phyloP scores from a whole-genome alignment of 345 rosid species.

The Boechera divaricarpa region DNA sequence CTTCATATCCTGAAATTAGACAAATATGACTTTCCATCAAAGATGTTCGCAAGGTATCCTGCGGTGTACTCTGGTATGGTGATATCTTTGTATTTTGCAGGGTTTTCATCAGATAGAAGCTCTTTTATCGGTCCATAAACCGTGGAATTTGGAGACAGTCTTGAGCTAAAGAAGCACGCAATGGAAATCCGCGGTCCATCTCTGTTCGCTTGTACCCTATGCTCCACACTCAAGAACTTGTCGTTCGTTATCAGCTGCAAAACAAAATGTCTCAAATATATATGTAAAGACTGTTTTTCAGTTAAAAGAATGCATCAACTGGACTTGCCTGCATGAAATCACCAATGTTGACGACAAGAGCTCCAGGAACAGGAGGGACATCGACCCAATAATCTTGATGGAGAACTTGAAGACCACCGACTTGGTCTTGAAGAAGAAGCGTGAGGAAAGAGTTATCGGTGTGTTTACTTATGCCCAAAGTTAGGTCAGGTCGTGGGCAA shows the following conservation, averaged over 20 bases:
- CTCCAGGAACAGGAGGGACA: constrained; percentile 41
- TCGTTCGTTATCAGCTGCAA: constrained; percentile 34
- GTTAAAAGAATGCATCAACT: neutral
- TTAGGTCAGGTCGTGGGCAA: constrained; percentile 51
- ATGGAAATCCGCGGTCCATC: constrained; percentile 35
- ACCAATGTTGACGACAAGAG: constrained; percentile 47
- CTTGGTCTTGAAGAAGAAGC: constrained; percentile 45
- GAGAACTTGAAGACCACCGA: constrained; percentile 53
- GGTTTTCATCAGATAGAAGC: constrained; percentile 28
- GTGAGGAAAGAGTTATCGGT: constrained; percentile 46
- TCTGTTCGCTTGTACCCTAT: constrained; percentile 30
- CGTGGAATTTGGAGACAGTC: constrained; percentile 17
- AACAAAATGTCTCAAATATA: neutral
- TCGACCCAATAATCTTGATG: constrained; percentile 48
- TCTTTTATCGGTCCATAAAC: constrained; percentile 40
- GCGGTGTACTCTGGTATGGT: constrained; percentile 36
- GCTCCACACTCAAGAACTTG: constrained; percentile 39
- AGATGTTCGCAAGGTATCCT: constrained; percentile 13
- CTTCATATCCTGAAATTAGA: constrained; percentile 6
- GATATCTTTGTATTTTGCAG: constrained; percentile 19
- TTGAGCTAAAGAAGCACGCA: constrained; percentile 40
- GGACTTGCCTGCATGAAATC: constrained; percentile 46
- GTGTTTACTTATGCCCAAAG: constrained; percentile 43
- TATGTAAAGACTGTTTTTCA: neutral
- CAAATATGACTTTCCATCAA: constrained; percentile 10